phyloP scores from a whole-genome alignment of 192 early-diverging fungal genomes.

The Linnemannia elongata region DNA sequence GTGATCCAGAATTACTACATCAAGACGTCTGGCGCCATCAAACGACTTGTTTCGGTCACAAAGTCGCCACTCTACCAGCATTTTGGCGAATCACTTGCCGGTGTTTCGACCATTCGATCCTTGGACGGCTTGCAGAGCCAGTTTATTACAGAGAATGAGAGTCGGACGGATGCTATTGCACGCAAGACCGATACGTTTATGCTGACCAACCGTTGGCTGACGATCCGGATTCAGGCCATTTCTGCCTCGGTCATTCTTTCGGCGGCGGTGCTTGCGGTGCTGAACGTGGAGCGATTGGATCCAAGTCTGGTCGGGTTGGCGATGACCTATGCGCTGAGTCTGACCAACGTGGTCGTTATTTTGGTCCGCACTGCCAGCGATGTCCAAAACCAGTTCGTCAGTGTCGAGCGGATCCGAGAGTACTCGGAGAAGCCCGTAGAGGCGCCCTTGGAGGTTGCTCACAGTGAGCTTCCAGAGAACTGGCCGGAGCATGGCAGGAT shows the following conservation, averaged over 20 bases:
- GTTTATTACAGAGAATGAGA: conserved; percentile 69
- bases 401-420: conserved; percentile 87
- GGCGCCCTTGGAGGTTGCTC: conserved; percentile 62
- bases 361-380: conserved; percentile 73
- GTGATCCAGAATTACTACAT: conserved; percentile 75
- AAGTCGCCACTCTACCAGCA: conserved; percentile 83
- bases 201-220: conserved; percentile 84
- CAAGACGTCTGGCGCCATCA: conserved; percentile 82
- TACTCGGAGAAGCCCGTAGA: conserved; percentile 86
- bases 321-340: conserved; percentile 83
- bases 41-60: conserved; percentile 77
- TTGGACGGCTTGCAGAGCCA: conserved; percentile 66
- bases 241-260: conserved; percentile 75
- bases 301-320: conserved; percentile 86
- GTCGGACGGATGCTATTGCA: conserved; percentile 15
- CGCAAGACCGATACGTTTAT: conserved; percentile 49
- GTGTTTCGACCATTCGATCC: conserved; percentile 86
- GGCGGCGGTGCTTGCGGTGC: conserved; percentile 71
- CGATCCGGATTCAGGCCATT: conserved; percentile 76
- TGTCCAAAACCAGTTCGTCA: conserved; percentile 86
- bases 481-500: conserved; percentile 57
- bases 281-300: conserved; percentile 63
- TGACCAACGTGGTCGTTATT: conserved; percentile 82
- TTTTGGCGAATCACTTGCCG: conserved; percentile 84
- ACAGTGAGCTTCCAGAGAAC: conserved; percentile 47